Base-by-base conservation (phyloP, 1,139 yeast genomes). In the Geotrichum europaeum region DNA sequence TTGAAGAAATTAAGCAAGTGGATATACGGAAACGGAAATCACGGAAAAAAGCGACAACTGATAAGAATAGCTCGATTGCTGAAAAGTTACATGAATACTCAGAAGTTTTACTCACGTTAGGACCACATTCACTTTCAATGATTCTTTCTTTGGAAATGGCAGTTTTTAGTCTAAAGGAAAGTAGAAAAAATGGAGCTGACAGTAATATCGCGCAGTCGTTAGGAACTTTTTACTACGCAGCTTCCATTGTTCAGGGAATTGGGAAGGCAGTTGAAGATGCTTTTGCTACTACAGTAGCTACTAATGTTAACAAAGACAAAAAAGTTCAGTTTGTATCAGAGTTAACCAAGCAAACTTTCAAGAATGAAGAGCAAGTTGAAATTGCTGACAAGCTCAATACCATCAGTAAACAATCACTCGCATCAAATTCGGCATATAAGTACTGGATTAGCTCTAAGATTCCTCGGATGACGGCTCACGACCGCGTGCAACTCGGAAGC, bases 401-500 rank as follows among this genome's bases (percentile, higher is more conserved):
- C 82, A 85, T 69, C 70, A 75, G 61, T 73, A 76, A 49, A 72
- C 81, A 28, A 66, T 79, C 56, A 66, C 72, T 10, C 69, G 69
- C 55, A 73, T 72, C 50, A 15, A 25, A 40, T 7, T 25, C 53
- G 12, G 20, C 55, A 12, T 62, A 71, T 75, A 66, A 69, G 72
- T 45, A 75, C 73, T 67, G 73, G 76, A 63, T 66, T 70, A 34
- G 70, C 68, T 68, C 72, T 15, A 62, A 58, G 64, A 59, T 65
- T 68, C 59, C 66, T 67, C 56, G 71, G 68, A 65, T 71, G 74
- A 59, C 71, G 67, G 61, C 77, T 3, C 74, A 77, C 13, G 85
- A 88, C 84, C 83, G 70, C 62, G 86, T 89, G n/a, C 82, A 83
- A 67, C 76, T 90, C 15, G 97, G 97, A 1, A 84, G 96, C 0